Evolutionary conservation across 495 filamentous ascomycete genomes (phyloP).

Genomic region (Penicillium paxilli): DNA sequence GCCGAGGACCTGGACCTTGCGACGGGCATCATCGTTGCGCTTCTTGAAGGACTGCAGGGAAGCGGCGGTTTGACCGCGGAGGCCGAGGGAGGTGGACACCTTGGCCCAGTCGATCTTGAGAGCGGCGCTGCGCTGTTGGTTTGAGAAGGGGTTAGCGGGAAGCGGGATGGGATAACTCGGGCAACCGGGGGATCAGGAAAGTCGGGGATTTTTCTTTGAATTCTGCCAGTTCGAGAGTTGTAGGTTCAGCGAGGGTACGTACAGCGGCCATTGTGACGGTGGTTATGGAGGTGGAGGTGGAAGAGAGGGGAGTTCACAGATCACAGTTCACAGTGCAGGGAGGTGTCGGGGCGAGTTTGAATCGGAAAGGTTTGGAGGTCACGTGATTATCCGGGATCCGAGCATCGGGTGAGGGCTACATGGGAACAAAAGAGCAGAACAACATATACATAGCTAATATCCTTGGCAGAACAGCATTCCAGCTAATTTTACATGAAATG

Average conservation of each 20-base stretch:
- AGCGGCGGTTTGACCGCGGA: conserved; percentile 88
- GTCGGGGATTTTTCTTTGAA: no score
- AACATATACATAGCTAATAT: background rate
- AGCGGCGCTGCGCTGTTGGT: conserved; percentile 87
- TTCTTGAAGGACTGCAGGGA: conserved; percentile 97
- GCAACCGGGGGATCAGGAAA: no score
- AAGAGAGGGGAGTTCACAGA: conserved; percentile 41
- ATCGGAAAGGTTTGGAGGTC: conserved; percentile 49
- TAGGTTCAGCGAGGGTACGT: conserved; percentile 47
- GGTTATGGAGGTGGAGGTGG: conserved; percentile 43
- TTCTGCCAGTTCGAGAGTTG: conserved; percentile 3
- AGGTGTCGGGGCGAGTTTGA: conserved; percentile 43
- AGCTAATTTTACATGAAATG: background rate
- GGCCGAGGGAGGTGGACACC: conserved; percentile 86
- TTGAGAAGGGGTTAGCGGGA: conserved; percentile 32
- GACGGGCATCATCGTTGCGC: conserved; percentile 98
- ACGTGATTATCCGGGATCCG: conserved; percentile 48
- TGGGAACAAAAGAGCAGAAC: conserved; percentile 2
- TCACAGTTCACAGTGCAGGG: conserved; percentile 41
- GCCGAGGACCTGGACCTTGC: conserved; percentile 76
- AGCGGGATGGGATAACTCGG: background rate
- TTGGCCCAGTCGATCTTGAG: conserved; percentile 99
- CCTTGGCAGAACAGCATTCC: background rate
- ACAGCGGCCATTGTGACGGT: conserved; percentile 80
- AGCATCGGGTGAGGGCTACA: conserved; percentile 24